Conservation (phyloP, 2,329 filamentous ascomycete species). For the Cladophialophora bantiana region DNA sequence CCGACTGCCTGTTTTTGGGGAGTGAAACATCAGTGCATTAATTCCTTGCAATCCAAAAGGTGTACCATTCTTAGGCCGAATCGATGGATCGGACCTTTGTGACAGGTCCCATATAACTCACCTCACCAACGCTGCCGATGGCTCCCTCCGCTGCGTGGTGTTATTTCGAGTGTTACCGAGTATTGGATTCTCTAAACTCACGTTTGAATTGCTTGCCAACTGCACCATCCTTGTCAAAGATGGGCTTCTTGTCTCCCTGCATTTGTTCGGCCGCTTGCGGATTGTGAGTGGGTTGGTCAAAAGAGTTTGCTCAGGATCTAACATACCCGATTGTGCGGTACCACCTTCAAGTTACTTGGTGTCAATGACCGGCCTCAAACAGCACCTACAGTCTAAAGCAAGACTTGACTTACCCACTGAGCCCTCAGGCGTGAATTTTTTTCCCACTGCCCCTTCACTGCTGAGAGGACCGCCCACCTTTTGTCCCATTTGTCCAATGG, state of each 20-base stretch:
- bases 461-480: slow-evolving; percentile 30
- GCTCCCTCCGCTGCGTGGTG: slow-evolving; percentile 43
- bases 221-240: slow-evolving; percentile 35
- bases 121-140: slow-evolving; percentile 45
- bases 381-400: not conserved
- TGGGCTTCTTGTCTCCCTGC: slow-evolving; percentile 34
- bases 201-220: slow-evolving; percentile 33
- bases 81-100: not conserved
- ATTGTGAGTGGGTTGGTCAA: not conserved
- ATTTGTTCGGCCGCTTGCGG: slow-evolving; percentile 30
- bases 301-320: not conserved
- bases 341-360: slow-evolving; percentile 8
- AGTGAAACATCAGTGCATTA: not conserved
- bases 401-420: slow-evolving; percentile 20
- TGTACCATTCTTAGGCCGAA: not conserved
- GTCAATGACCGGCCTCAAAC: slow-evolving; percentile 39
- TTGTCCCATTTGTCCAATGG: slow-evolving; percentile 28
- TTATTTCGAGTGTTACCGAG: not conserved
- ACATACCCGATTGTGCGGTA: slow-evolving; percentile 31
- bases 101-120: not conserved
- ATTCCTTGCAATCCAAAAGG: not conserved
- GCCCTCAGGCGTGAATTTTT: slow-evolving; percentile 32
- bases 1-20: slow-evolving; percentile 45
- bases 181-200: slow-evolving; percentile 1
- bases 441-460: slow-evolving; percentile 29